phyloP scores from a whole-genome alignment of 371 early-diverging fungal genomes.

The Cokeromyces recurvatus region DNA sequence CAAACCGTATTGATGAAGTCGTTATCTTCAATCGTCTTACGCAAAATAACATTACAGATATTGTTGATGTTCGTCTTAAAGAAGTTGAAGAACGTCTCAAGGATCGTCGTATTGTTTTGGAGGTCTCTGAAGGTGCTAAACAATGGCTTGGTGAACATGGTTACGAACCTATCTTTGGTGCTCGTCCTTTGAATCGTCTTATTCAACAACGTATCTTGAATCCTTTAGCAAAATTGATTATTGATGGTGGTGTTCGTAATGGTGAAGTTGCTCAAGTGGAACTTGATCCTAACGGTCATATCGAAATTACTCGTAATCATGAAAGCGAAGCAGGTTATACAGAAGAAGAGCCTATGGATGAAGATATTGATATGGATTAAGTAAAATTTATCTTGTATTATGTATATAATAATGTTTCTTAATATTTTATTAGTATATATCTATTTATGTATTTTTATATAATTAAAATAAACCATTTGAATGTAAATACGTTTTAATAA shows the following conservation, averaged over 20 bases:
- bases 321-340: conserved; percentile 36
- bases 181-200: conserved; percentile 76
- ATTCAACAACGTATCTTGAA: conserved; percentile 79
- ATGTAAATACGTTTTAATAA: no score
- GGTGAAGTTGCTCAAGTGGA: conserved; percentile 57
- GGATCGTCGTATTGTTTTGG: conserved; percentile 68
- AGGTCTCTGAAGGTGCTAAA: conserved; percentile 64
- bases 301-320: conserved; percentile 44
- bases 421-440: no score
- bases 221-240: conserved; percentile 72
- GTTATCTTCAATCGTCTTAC: conserved; percentile 83
- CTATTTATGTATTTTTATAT: no score
- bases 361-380: conserved; percentile 35
- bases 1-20: conserved; percentile 88
- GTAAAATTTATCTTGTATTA: no score
- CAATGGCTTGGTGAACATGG: conserved; percentile 76
- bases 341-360: conserved; percentile 40
- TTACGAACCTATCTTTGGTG: conserved; percentile 87
- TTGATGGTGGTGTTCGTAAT: conserved; percentile 72
- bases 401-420: no score
- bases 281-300: conserved; percentile 20
- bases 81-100: conserved; percentile 72
- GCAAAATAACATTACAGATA: conserved; percentile 63
- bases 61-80: conserved; percentile 79
- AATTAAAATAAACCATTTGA: no score